Evolutionary conservation across 163 green algal genomes (phyloP).

Genomic region (Scenedesmus sp.): DNA sequence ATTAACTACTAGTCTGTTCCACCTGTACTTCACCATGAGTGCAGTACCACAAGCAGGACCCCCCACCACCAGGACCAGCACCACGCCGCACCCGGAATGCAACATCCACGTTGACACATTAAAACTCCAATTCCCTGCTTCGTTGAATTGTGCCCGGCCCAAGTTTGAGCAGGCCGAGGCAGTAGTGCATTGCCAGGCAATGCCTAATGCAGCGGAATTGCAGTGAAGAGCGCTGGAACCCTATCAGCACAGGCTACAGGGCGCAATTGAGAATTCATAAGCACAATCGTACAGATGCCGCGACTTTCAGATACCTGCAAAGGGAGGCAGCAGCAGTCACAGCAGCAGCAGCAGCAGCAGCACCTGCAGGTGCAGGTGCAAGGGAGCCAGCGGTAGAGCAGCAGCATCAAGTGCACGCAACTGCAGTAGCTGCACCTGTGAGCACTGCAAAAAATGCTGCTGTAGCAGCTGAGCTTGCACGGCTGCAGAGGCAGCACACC

Average conservation of each 20-base stretch:
- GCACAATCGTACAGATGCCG: constrained; percentile 7
- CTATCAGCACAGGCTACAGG: not conserved
- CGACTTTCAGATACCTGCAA: constrained; percentile 40
- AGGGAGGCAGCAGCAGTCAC: not conserved
- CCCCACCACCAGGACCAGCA: not conserved
- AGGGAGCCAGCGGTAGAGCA: not conserved
- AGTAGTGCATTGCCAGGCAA: not conserved
- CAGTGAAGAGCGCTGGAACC: not conserved
- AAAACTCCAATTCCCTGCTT: not conserved
- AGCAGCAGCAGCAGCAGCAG: constrained; percentile 30
- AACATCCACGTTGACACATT: not conserved
- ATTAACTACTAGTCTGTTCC: not conserved
- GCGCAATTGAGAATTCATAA: no score
- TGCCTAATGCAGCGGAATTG: no score
- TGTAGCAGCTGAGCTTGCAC: not conserved
- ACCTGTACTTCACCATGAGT: constrained; percentile 12
- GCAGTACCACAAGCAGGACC: not conserved
- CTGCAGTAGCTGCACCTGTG: constrained; percentile 35
- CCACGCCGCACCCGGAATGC: not conserved
- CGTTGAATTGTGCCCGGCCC: not conserved
- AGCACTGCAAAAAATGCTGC: not conserved
- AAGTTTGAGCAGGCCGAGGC: not conserved
- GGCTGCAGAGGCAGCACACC: not conserved
- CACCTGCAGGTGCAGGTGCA: constrained; percentile 39
- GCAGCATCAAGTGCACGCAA: not conserved